A percentile compares a stretch with the other conserved stretches of the same genome.
Evolutionary conservation across 345 rosid species (phyloP).

Genomic region (Pelargonium nanum): DNA sequence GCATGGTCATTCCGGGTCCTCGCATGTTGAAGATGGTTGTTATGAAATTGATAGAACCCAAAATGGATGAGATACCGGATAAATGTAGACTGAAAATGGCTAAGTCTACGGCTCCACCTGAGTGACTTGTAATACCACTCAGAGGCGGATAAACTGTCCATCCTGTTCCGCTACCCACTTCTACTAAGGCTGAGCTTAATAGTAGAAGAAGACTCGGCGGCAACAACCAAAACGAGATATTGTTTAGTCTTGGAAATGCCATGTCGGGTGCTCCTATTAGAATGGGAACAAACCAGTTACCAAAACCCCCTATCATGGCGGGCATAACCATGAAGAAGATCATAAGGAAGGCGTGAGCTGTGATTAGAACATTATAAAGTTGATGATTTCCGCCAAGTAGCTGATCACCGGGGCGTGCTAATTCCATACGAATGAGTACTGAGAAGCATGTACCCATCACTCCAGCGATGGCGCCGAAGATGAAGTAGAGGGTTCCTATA

Average conservation of each 20-base stretch:
- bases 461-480: no score
- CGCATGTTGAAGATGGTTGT: conserved; percentile 3
- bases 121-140: conserved; percentile 1
- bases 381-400: conserved; percentile 5
- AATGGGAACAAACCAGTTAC: no score
- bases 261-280: no score
- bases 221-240: no score
- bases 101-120: not conserved
- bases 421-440: no score
- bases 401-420: not conserved
- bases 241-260: no score
- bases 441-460: no score
- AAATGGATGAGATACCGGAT: not conserved
- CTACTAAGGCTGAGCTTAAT: no score
- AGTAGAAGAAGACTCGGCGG: no score
- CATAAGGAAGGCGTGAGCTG: conserved; percentile 6
- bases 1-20: conserved; percentile 2
- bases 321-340: no score
- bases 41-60: not conserved
- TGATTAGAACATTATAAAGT: conserved; percentile 13
- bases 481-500: no score
- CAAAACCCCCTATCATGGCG: no score
- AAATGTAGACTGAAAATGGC: conserved; percentile 4
- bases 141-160: not conserved
- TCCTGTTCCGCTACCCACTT: not conserved